Evolutionary conservation across 176 grass and related monocot genomes (phyloP).

Genomic region (Hsuehochloa calcarea): DNA sequence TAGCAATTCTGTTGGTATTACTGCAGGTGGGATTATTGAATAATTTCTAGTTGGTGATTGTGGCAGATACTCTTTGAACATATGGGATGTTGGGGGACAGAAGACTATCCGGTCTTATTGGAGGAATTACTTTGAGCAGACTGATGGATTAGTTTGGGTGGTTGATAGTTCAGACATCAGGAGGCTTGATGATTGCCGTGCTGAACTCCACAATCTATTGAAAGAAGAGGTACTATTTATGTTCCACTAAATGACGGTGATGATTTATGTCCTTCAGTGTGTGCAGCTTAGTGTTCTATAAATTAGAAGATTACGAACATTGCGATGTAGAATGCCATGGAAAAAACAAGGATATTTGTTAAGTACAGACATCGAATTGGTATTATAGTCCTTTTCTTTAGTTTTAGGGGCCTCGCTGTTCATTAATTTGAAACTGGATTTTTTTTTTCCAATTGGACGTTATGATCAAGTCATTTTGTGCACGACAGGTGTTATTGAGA

Average conservation of each 20-base stretch:
- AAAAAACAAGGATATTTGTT: not conserved
- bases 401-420: not conserved
- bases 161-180: conserved; percentile 84
- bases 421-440: not conserved
- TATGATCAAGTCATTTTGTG: not conserved
- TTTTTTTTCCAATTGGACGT: not conserved
- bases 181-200: conserved; percentile 75
- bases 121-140: conserved; percentile 98
- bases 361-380: not conserved
- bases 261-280: not conserved
- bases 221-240: conserved; percentile 77
- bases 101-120: conserved; percentile 92
- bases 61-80: conserved; percentile 74
- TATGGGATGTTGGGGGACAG: conserved; percentile 94
- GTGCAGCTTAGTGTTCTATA: not conserved
- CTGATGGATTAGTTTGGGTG: conserved; percentile 86
- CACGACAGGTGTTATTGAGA: not conserved
- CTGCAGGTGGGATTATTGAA: not conserved
- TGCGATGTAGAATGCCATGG: not conserved
- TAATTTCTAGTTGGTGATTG: conserved; percentile 16
- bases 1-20: not conserved
- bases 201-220: conserved; percentile 90
- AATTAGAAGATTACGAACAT: not conserved
- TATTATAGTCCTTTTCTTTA: not conserved
- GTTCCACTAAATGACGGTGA: not conserved